A percentile compares a stretch with the other conserved stretches of the same genome.
Evolutionary conservation across 352 stramenopile species (phyloP).

Genomic region (Phytophthora rubi): DNA sequence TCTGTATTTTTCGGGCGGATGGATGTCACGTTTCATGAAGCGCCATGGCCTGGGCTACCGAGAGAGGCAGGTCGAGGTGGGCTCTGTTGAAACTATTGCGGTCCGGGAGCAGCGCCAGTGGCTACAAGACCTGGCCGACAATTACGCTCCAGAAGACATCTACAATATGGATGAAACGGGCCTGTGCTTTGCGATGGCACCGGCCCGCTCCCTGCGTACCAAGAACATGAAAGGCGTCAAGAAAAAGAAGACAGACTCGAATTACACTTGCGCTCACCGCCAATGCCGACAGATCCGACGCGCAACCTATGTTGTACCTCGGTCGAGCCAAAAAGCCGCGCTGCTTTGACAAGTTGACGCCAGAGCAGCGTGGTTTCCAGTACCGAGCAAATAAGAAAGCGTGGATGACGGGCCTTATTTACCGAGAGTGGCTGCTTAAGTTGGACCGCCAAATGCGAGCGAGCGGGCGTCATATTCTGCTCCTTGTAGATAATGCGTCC

Average conservation of each 20-base stretch:
- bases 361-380: neutral
- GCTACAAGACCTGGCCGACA: no score
- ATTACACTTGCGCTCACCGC: neutral
- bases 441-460: slow-evolving; percentile 1
- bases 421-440: neutral
- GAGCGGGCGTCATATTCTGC: neutral
- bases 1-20: no score
- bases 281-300: neutral
- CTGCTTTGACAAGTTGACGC: neutral
- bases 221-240: no score
- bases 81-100: no score
- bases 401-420: neutral
- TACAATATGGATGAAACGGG: no score
- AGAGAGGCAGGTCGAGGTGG: no score
- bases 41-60: no score
- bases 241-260: neutral
- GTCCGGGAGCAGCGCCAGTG: no score
- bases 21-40: no score
- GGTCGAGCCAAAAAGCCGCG: neutral
- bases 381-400: neutral
- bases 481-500: slow-evolving; percentile 2
- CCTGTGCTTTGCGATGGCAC: no score
- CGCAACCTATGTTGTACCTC: neutral
- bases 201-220: no score
- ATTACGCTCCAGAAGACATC: no score